Conservation (phyloP, 2,329 filamentous ascomycete genomes). For the Aspergillus japonicus region DNA sequence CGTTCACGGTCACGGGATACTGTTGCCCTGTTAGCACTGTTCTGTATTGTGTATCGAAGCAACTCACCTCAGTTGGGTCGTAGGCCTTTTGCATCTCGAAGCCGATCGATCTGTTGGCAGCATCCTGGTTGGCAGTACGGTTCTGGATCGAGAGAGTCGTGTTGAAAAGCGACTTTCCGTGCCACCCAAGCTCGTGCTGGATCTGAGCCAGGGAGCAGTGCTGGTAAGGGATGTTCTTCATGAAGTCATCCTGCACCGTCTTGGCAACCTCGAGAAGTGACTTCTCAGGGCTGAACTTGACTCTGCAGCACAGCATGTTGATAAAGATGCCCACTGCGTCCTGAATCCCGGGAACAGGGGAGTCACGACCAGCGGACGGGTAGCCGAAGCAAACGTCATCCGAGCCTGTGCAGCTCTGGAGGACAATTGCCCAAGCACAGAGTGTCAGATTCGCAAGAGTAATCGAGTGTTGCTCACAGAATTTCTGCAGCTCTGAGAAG, state of each 20-base stretch:
- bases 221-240: slow-evolving; percentile 50
- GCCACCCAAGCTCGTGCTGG: slow-evolving; percentile 41
- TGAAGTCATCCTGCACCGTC: slow-evolving; percentile 48
- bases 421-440: slow-evolving; percentile 41
- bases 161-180: slow-evolving; percentile 41
- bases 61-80: slow-evolving; percentile 40
- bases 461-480: slow-evolving; percentile 32
- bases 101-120: slow-evolving; percentile 26
- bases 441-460: slow-evolving; percentile 41
- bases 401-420: slow-evolving; percentile 31
- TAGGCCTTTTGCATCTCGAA: slow-evolving; percentile 35
- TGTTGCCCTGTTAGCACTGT: slow-evolving; percentile 18
- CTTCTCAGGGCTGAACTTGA: slow-evolving; percentile 38
- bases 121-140: slow-evolving; percentile 24
- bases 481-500: slow-evolving; percentile 31
- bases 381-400: slow-evolving; percentile 46
- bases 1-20: slow-evolving; percentile 42
- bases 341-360: slow-evolving; percentile 47
- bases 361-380: slow-evolving; percentile 44
- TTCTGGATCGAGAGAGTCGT: slow-evolving; percentile 45
- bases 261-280: slow-evolving; percentile 43
- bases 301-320: slow-evolving; percentile 55
- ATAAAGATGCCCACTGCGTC: slow-evolving; percentile 52
- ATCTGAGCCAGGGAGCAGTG: slow-evolving; percentile 51
- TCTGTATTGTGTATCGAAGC: neutral